These are phyloP conservation scores for Ophiostoma tasmaniense DNA, from an alignment of 2,329 filamentous ascomycete genomes.

Conservation along the genomic window DNA sequence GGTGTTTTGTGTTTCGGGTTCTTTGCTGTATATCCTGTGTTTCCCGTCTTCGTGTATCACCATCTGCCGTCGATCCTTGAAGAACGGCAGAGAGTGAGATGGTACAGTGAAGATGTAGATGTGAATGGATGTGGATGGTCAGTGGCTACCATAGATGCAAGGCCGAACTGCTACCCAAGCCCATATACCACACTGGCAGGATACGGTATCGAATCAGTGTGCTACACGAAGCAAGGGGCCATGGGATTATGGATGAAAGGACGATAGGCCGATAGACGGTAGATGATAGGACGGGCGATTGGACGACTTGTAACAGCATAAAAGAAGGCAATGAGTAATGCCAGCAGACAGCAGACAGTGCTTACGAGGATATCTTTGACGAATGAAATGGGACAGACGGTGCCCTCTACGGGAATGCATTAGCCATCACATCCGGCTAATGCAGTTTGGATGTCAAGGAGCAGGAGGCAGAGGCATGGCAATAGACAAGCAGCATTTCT, in stretches of 20 bases:
- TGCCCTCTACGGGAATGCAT: constrained; percentile 54
- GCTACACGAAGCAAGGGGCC: constrained; percentile 5
- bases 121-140: neutral
- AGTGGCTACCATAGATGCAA: neutral
- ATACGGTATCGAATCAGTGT: neutral
- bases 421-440: constrained; percentile 28
- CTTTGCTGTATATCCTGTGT: neutral
- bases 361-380: constrained; percentile 76
- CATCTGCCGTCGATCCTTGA: neutral
- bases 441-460: neutral
- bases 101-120: neutral
- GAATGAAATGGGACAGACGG: constrained; percentile 75
- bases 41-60: neutral
- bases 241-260: no score
- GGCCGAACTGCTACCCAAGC: neutral
- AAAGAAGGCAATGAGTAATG: neutral
- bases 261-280: no score
- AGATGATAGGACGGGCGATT: neutral
- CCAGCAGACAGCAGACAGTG: neutral
- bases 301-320: neutral
- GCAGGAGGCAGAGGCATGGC: neutral
- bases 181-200: neutral
- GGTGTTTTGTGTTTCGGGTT: neutral
- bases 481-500: constrained; percentile 19
- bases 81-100: no score